Conservation (phyloP, 164 flowering plant genomes). For the Chloranthus sessilifolius region DNA sequence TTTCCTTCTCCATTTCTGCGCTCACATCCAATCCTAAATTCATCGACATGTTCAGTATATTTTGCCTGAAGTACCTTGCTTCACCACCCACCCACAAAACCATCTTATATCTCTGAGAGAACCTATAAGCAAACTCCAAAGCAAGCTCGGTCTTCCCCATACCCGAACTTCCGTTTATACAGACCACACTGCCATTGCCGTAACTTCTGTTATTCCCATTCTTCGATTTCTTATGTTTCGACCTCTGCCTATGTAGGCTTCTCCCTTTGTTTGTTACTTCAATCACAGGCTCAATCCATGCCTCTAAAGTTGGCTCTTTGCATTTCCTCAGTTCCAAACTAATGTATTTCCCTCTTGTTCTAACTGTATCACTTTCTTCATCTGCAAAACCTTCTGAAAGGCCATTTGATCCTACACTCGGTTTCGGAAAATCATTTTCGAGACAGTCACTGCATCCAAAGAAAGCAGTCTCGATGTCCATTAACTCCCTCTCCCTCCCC, state of each 20-base stretch:
- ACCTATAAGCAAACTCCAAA: constrained; percentile 70
- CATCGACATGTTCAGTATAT: constrained; percentile 58
- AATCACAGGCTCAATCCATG: constrained; percentile 63
- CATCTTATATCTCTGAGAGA: constrained; percentile 75
- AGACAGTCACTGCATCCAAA: constrained; percentile 45
- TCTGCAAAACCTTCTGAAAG: constrained; percentile 63
- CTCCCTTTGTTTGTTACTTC: constrained; percentile 30
- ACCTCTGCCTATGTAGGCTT: constrained; percentile 43
- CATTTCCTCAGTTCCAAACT: constrained; percentile 60
- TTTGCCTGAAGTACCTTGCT: constrained; percentile 75
- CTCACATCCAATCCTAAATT: constrained; percentile 74
- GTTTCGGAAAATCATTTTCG: constrained; percentile 31
- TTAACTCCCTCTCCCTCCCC: constrained; percentile 76
- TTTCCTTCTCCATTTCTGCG: constrained; percentile 77
- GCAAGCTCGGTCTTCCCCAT: constrained; percentile 89
- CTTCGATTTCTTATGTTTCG: constrained; percentile 60
- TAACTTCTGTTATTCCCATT: constrained; percentile 44
- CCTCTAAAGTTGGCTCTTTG: constrained; percentile 62
- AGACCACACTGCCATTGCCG: constrained; percentile 36
- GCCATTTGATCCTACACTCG: constrained; percentile 40
- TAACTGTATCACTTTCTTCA: constrained; percentile 45
- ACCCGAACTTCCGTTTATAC: constrained; percentile 66
- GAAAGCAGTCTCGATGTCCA: constrained; percentile 62
- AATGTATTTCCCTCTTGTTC: constrained; percentile 39
- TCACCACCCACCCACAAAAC: constrained; percentile 93